These are phyloP conservation scores for Gentiana macrophylla DNA, from an alignment of 257 asterid genomes.

Conservation along the genomic window DNA sequence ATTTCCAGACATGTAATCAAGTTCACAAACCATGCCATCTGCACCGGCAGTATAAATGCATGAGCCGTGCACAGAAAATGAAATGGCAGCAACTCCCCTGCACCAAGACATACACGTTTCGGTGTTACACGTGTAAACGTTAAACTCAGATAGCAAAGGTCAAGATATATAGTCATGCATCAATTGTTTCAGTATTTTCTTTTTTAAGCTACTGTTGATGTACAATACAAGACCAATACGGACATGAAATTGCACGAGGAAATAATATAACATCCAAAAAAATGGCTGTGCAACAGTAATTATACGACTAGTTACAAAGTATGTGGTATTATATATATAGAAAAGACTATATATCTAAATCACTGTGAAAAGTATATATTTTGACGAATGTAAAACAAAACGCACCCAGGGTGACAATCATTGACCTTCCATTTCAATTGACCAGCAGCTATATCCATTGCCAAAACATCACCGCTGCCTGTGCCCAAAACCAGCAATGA, in stretches of 20 bases:
- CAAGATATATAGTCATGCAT: too few species aligned
- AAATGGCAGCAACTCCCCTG: slow-evolving; percentile 79
- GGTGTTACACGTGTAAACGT: too few species aligned
- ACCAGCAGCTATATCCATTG: slow-evolving; percentile 80
- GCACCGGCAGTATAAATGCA: slow-evolving; percentile 70
- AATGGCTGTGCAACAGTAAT: too few species aligned
- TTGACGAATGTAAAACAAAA: neutral
- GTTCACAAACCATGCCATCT: slow-evolving; percentile 84
- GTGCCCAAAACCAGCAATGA: slow-evolving; percentile 80
- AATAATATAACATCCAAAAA: too few species aligned
- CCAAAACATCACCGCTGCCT: slow-evolving; percentile 86
- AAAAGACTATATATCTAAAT: neutral
- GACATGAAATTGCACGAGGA: too few species aligned
- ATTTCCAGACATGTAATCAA: slow-evolving; percentile 68
- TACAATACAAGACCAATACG: too few species aligned
- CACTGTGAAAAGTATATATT: neutral
- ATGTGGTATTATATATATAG: too few species aligned
- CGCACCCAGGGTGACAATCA: slow-evolving; percentile 94
- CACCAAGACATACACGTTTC: slow-evolving; percentile 11
- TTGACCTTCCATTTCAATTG: slow-evolving; percentile 79
- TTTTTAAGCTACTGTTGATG: too few species aligned
- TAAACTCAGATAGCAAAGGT: too few species aligned
- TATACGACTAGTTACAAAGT: too few species aligned
- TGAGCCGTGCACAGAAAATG: slow-evolving; percentile 51
- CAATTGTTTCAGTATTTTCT: too few species aligned